Evolutionary conservation across 2,329 filamentous ascomycete genomes (phyloP).

Genomic region (Epichloe bromicola): DNA sequence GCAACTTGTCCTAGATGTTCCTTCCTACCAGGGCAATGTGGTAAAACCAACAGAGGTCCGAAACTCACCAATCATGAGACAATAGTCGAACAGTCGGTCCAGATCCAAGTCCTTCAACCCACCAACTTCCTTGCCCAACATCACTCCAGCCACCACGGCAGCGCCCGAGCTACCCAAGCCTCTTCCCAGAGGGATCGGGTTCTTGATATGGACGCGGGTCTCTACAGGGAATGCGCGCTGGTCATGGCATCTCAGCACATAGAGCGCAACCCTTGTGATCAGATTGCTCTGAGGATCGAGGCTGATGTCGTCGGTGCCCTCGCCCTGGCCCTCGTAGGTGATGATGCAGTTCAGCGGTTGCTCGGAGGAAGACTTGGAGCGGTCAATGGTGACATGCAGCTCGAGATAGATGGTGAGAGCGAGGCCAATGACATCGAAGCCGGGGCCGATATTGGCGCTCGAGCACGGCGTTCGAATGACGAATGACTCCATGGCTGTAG

Average conservation of each 20-base stretch:
- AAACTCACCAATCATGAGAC: constrained; percentile 75
- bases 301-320: constrained; percentile 59
- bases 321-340: constrained; percentile 77
- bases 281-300: constrained; percentile 80
- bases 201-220: constrained; percentile 89
- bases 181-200: constrained; percentile 85
- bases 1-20: not conserved
- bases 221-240: constrained; percentile 71
- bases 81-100: constrained; percentile 84
- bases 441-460: constrained; percentile 93
- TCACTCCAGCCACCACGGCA: constrained; percentile 89
- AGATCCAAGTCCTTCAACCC: constrained; percentile 60
- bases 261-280: constrained; percentile 85
- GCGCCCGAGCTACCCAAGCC: constrained; percentile 92
- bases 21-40: too few relatives aligned
- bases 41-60: not conserved
- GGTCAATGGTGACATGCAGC: constrained; percentile 65
- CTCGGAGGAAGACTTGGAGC: constrained; percentile 36
- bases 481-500: constrained; percentile 43
- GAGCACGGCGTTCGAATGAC: constrained; percentile 78
- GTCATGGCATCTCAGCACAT: constrained; percentile 85
- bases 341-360: constrained; percentile 73
- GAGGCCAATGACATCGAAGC: constrained; percentile 95
- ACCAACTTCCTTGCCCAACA: constrained; percentile 80
- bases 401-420: constrained; percentile 91